These are phyloP conservation scores for Paramyrothecium sp. DNA, from an alignment of 2,329 filamentous ascomycete genomes.

Conservation along the genomic window DNA sequence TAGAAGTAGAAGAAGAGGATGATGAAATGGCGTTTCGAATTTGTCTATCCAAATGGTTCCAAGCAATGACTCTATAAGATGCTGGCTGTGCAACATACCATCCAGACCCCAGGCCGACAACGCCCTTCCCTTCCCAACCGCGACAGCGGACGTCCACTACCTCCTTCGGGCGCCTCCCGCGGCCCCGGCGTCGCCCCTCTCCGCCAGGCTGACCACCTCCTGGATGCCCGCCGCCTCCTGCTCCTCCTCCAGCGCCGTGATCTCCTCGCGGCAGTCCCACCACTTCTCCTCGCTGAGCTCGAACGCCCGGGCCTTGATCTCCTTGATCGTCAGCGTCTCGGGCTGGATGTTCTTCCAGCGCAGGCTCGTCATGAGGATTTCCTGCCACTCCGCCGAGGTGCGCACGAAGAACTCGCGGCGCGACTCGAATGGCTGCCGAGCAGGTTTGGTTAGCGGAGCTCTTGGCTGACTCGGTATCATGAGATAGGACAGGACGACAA, in stretches of 20 bases:
- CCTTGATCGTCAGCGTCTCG: conserved; percentile 76
- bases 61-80: no score
- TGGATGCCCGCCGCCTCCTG: conserved; percentile 94
- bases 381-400: conserved; percentile 88
- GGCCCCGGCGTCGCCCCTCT: conserved; percentile 58
- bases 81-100: no score
- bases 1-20: no score
- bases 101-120: no score
- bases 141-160: no score
- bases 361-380: conserved; percentile 73
- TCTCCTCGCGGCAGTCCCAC: conserved; percentile 97
- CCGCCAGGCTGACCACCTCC: conserved; percentile 85
- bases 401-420: conserved; percentile 89
- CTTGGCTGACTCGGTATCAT: neutral
- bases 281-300: conserved; percentile 92
- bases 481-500: neutral
- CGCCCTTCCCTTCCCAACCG: no score
- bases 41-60: no score
- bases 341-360: conserved; percentile 65
- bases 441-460: conserved; percentile 2
- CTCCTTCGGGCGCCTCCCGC: conserved; percentile 30
- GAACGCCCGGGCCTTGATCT: conserved; percentile 89
- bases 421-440: conserved; percentile 77
- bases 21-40: no score
- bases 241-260: conserved; percentile 88